phyloP scores from a whole-genome alignment of 345 rosid species.

The Noccaea bulbosa region DNA sequence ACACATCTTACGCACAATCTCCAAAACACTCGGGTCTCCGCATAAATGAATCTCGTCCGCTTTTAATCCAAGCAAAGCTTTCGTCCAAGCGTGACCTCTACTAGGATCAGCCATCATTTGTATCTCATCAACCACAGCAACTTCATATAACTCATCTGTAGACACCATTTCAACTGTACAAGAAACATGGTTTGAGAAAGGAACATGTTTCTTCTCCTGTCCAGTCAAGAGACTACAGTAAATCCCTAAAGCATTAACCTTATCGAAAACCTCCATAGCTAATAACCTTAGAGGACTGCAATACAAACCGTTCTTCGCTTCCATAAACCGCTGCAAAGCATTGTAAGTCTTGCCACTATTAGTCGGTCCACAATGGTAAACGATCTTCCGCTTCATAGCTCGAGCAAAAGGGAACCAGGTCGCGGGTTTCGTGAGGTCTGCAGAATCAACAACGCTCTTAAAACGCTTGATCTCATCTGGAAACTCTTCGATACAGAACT shows the following conservation, averaged over 20 bases:
- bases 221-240: slow-evolving; percentile 94
- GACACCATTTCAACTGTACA: slow-evolving; percentile 97
- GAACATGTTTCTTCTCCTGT: slow-evolving; percentile 82
- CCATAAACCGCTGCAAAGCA: slow-evolving; percentile 89
- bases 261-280: slow-evolving; percentile 99
- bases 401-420: slow-evolving; percentile 95
- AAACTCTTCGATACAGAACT: slow-evolving; percentile 77
- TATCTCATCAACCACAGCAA: slow-evolving; percentile 92
- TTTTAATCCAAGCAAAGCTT: slow-evolving; percentile 88
- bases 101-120: slow-evolving; percentile 81
- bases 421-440: slow-evolving; percentile 88
- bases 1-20: slow-evolving; percentile 78
- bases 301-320: slow-evolving; percentile 84
- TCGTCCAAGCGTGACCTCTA: slow-evolving; percentile 93
- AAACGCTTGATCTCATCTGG: slow-evolving; percentile 78
- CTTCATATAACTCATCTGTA: slow-evolving; percentile 73
- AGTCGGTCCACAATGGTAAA: slow-evolving; percentile 97
- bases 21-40: slow-evolving; percentile 92
- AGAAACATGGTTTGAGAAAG: slow-evolving; percentile 80
- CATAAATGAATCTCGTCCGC: slow-evolving; percentile 97
- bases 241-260: slow-evolving; percentile 80
- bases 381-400: slow-evolving; percentile 84
- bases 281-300: slow-evolving; percentile 92
- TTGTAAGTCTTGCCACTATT: slow-evolving; percentile 95
- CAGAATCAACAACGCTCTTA: slow-evolving; percentile 59